These are phyloP conservation scores for Botrytis galanthina DNA, from an alignment of 2,329 filamentous ascomycete species.

Conservation along the genomic window DNA sequence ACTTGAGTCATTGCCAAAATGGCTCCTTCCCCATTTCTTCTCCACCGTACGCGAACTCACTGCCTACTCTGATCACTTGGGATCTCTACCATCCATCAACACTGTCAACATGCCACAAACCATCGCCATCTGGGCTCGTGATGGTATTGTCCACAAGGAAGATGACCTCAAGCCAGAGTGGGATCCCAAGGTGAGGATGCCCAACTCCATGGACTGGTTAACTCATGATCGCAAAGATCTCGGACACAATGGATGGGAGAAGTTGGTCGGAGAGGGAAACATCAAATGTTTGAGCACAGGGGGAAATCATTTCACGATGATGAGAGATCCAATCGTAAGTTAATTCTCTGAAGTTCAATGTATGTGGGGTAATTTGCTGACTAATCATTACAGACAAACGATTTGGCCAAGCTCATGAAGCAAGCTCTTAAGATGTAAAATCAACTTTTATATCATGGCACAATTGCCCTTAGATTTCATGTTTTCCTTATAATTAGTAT, in stretches of 20 bases:
- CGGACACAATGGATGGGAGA: slow-evolving; percentile 62
- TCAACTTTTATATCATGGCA: neutral
- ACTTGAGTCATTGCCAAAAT: slow-evolving; percentile 50
- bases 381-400: slow-evolving; percentile 2
- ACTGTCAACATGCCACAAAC: slow-evolving; percentile 54
- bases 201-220: slow-evolving; percentile 58
- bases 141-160: slow-evolving; percentile 63
- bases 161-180: slow-evolving; percentile 62
- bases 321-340: slow-evolving; percentile 30
- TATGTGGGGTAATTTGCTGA: slow-evolving; percentile 9
- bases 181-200: slow-evolving; percentile 49
- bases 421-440: slow-evolving; percentile 18
- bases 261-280: slow-evolving; percentile 26
- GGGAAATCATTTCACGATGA: slow-evolving; percentile 33
- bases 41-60: slow-evolving; percentile 51
- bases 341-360: neutral
- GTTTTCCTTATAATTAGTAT: neutral
- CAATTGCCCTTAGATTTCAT: neutral
- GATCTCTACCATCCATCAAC: slow-evolving; percentile 58
- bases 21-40: slow-evolving; percentile 71
- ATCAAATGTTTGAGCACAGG: slow-evolving; percentile 22
- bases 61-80: slow-evolving; percentile 64
- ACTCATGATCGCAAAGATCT: slow-evolving; percentile 71
- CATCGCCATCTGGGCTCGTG: slow-evolving; percentile 67
- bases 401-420: slow-evolving; percentile 18